Evolutionary conservation across 768 basidiomycete genomes (phyloP), one percentile per base, ranked within the genome.

Genomic region (Multifurca ochricompacta): DNA sequence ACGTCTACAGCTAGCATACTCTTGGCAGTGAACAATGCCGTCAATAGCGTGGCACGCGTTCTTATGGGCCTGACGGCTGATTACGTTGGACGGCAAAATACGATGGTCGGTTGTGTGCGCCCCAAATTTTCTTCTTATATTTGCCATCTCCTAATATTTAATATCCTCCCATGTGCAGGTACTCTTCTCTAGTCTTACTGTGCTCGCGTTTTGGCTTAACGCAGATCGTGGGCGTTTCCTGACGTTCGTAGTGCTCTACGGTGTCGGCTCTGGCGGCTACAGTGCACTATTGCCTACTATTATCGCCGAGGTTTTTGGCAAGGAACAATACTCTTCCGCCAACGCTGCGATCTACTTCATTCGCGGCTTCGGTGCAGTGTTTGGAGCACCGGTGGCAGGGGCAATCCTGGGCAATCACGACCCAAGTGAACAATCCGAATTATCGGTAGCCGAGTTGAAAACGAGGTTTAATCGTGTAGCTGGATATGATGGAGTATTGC

Each of bases 261-360:
- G 72, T 14, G 63, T 75, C 46, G 70, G 68, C 42, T 71, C 75
- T 2, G 74, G 74, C 18, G 74, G 74, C 3, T 74, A 76, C 64
- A 74, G 74, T 53, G 70, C 72, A 10, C 66, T 75, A 11, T 60
- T 76, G 19, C 74, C 74, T 4, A 74, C 74, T 6, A 72, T 73
- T 1, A 71, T 74, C 52, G 67, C 72, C 1, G 74, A 74, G 39
- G 65, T 76, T 9, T 76, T 73, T 53, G 74, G 74, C 2, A 64
- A 69, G 21, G 70, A 73, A 50, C 71, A 75, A 48, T 74, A 74
- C 56, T 62, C 71, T 21, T 65, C 69, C 48, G 71, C 74, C 40
- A 76, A 74, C 55, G 67, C 69, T 3, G 67, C 68, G 34, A 66
- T 74, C 43, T 73, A 75, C 56, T 72, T 73, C 59, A 64, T 75